Evolutionary conservation across 2,329 filamentous ascomycete species (phyloP).

Genomic region (Colletotrichum tanaceti): DNA sequence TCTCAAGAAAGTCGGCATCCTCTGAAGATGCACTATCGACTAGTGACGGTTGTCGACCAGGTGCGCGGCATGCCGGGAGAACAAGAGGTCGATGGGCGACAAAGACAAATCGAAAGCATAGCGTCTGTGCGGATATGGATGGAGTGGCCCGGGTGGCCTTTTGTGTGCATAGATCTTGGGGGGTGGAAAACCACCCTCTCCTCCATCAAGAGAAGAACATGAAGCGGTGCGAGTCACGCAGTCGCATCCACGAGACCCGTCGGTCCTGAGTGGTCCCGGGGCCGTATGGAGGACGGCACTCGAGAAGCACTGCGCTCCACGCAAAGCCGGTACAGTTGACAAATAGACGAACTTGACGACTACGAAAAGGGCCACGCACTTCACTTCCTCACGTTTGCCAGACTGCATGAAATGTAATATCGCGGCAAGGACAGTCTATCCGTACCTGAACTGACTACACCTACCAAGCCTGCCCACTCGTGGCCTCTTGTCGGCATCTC

Average conservation of each 20-base stretch:
- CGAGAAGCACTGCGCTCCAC: constrained; percentile 19
- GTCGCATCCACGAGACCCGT: constrained; percentile 17
- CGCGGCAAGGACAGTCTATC: constrained; percentile 9
- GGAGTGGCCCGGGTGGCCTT: constrained; percentile 43
- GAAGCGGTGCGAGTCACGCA: constrained; percentile 14
- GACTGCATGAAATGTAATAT: constrained; percentile 32
- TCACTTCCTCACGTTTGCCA: constrained; percentile 33
- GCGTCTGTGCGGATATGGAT: constrained; percentile 16
- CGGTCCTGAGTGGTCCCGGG: constrained; percentile 10
- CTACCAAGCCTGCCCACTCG: constrained; percentile 46
- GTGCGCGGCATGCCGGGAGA: constrained; percentile 13
- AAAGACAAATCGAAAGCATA: constrained; percentile 26
- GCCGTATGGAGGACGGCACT: constrained; percentile 17
- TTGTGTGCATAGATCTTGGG: constrained; percentile 58
- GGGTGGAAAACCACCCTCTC: constrained; percentile 57
- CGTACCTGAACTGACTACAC: neutral
- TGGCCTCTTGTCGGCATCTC: constrained; percentile 52
- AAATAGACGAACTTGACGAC: constrained; percentile 32
- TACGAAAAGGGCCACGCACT: neutral
- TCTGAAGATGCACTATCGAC: constrained; percentile 50
- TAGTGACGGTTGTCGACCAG: neutral
- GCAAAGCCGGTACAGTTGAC: constrained; percentile 20
- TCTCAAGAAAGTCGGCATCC: constrained; percentile 55
- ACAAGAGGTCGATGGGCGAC: constrained; percentile 12
- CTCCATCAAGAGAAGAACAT: constrained; percentile 54